phyloP scores from a whole-genome alignment of 352 stramenopile species.

The Phytophthora kernoviae region DNA sequence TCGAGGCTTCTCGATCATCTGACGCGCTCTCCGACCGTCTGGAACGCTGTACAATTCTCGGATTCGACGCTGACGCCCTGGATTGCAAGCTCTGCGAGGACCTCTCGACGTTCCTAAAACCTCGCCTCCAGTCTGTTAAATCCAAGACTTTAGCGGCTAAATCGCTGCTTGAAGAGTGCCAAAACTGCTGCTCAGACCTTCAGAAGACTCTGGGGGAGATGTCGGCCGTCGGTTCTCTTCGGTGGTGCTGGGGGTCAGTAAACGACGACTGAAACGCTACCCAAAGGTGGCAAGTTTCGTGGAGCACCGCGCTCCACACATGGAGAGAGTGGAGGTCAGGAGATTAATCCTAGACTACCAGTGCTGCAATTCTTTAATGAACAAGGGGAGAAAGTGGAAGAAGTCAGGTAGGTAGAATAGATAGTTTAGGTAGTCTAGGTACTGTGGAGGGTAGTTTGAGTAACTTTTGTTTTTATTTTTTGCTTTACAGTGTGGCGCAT shows the following conservation, averaged over 20 bases:
- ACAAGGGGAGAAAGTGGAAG: conserved; percentile 51
- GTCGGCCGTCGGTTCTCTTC: conserved; percentile 39
- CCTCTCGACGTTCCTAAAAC: conserved; percentile 40
- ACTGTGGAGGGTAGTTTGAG: not conserved
- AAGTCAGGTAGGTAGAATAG: conserved; percentile 53
- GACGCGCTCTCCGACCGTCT: conserved; percentile 2
- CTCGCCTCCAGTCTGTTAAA: conserved; percentile 4
- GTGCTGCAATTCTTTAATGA: conserved; percentile 73
- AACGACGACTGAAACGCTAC: conserved; percentile 57
- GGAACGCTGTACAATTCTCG: conserved; percentile 37
- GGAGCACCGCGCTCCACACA: conserved; percentile 46
- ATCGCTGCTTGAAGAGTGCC: conserved; percentile 37
- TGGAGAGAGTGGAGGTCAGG: conserved; percentile 57
- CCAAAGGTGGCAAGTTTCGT: conserved; percentile 77
- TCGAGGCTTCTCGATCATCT: not conserved
- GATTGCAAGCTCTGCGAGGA: conserved; percentile 66
- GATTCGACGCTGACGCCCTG: conserved; percentile 64
- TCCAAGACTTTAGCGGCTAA: conserved; percentile 11
- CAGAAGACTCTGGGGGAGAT: conserved; percentile 35
- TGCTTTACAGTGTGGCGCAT: conserved; percentile 51
- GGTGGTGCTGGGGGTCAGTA: conserved; percentile 62
- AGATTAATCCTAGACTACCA: conserved; percentile 51
- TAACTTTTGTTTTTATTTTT: conserved; percentile 6
- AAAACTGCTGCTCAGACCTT: conserved; percentile 58
- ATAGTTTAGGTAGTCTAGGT: not conserved